Evolutionary conservation across 108 stramenopile species (phyloP).

Genomic region (Aureococcus anophagefferens): DNA sequence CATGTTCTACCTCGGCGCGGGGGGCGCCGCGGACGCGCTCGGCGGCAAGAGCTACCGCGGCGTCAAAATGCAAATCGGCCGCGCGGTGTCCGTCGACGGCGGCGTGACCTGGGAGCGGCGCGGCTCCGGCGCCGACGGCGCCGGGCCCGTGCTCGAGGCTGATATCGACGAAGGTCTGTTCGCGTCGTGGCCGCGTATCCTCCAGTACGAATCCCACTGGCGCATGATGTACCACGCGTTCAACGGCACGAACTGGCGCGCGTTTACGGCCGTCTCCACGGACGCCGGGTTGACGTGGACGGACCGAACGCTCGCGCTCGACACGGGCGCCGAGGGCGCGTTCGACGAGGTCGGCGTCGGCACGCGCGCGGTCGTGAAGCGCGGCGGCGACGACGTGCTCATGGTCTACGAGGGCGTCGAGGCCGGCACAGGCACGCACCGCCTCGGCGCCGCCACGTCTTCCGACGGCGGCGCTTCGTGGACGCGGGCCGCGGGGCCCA

Average conservation of each 20-base stretch:
- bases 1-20: conserved; percentile 20
- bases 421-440: conserved; percentile 4
- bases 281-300: conserved; percentile 18
- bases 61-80: conserved; percentile 16
- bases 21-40: conserved; percentile 2
- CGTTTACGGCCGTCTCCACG: conserved; percentile 5
- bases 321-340: conserved; percentile 6
- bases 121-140: too few species aligned
- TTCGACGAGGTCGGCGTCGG: conserved; percentile 17
- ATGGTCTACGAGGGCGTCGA: conserved; percentile 24
- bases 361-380: conserved; percentile 6
- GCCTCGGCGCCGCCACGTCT: conserved; percentile 12
- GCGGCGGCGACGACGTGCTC: conserved; percentile 3
- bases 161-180: conserved; percentile 16
- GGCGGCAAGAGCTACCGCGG: background rate
- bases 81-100: conserved; percentile 15
- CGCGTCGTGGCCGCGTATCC: conserved; percentile 23
- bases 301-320: too few species aligned
- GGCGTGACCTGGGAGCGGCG: conserved; percentile 10
- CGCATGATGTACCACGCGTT: conserved; percentile 22
- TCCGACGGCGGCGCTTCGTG: background rate
- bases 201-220: conserved; percentile 4
- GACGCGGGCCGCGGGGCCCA: background rate
- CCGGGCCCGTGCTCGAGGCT: conserved; percentile 10
- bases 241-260: conserved; percentile 19